phyloP scores from a whole-genome alignment of 2,329 filamentous ascomycete genomes.

The Exophiala oligosperma region DNA sequence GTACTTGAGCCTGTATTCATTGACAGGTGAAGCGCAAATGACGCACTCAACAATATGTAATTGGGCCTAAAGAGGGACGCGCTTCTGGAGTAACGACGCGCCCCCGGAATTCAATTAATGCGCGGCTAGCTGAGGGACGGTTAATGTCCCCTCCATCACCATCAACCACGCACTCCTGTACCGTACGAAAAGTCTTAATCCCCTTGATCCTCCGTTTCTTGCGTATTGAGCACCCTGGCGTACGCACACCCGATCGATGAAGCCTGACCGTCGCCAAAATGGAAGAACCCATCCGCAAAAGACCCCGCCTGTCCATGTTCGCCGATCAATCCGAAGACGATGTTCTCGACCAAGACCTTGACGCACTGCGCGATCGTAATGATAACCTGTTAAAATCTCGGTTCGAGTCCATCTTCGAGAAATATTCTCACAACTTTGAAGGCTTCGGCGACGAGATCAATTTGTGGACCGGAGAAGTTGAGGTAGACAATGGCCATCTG shows the following conservation, averaged over 20 bases:
- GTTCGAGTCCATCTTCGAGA: slow-evolving; percentile 86
- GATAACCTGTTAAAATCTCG: slow-evolving; percentile 74
- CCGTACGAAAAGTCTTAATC: too few species aligned
- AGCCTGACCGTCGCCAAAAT: slow-evolving; percentile 18
- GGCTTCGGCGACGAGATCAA: slow-evolving; percentile 89
- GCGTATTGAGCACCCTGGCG: too few species aligned
- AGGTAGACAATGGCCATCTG: slow-evolving; percentile 91
- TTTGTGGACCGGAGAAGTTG: slow-evolving; percentile 72
- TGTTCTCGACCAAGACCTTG: slow-evolving; percentile 25
- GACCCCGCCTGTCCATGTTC: slow-evolving; percentile 52
- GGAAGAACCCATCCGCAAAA: slow-evolving; percentile 51
- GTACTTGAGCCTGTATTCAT: too few species aligned
- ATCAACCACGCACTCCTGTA: not conserved
- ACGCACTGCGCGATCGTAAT: slow-evolving; percentile 61
- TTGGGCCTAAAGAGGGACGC: not conserved
- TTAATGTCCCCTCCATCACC: not conserved
- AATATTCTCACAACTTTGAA: slow-evolving; percentile 81
- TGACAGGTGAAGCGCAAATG: not conserved
- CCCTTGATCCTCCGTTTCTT: too few species aligned
- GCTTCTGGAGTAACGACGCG: not conserved
- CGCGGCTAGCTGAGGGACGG: not conserved
- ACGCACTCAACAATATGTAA: not conserved
- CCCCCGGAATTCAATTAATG: not conserved
- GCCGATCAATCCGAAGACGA: slow-evolving; percentile 11
- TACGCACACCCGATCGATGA: too few species aligned